A percentile compares a stretch with the other conserved stretches of the same genome.
Conservation (phyloP, 2,329 filamentous ascomycete species). For the Claviceps quebecensis region DNA sequence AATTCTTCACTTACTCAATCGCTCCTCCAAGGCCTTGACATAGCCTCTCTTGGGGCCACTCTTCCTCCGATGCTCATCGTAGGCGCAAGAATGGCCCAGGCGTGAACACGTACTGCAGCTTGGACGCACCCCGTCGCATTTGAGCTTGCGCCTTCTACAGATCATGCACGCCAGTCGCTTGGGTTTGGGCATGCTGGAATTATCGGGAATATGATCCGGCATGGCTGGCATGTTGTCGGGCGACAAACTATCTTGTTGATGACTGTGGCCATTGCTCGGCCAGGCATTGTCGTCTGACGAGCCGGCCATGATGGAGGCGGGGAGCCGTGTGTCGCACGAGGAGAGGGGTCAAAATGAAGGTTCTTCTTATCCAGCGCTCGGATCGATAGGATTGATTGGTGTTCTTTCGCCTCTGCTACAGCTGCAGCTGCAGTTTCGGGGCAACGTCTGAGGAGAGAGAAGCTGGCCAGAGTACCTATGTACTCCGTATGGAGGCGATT, state of each 20-base stretch:
- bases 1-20: conserved; percentile 53
- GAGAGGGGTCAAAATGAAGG: too few relatives aligned
- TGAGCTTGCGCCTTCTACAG: conserved; percentile 81
- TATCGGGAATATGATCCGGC: conserved; percentile 31
- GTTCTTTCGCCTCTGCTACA: too few relatives aligned
- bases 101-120: conserved; percentile 80
- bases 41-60: conserved; percentile 90
- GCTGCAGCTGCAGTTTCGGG: too few relatives aligned
- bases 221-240: conserved; percentile 20
- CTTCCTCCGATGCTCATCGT: conserved; percentile 87
- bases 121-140: conserved; percentile 73
- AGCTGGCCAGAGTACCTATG: too few relatives aligned
- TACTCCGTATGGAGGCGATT: too few relatives aligned
- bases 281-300: conserved; percentile 25
- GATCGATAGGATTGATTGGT: too few relatives aligned
- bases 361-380: too few relatives aligned
- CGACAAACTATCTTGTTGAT: conserved; percentile 16
- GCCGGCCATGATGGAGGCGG: conserved; percentile 16
- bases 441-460: too few relatives aligned
- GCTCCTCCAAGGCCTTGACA: conserved; percentile 84
- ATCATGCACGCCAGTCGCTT: conserved; percentile 93
- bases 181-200: conserved; percentile 53
- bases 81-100: conserved; percentile 75
- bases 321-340: background rate
- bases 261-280: conserved; percentile 19